phyloP scores from a whole-genome alignment of 2,329 filamentous ascomycete species.

The Neoarthrinium moseri region DNA sequence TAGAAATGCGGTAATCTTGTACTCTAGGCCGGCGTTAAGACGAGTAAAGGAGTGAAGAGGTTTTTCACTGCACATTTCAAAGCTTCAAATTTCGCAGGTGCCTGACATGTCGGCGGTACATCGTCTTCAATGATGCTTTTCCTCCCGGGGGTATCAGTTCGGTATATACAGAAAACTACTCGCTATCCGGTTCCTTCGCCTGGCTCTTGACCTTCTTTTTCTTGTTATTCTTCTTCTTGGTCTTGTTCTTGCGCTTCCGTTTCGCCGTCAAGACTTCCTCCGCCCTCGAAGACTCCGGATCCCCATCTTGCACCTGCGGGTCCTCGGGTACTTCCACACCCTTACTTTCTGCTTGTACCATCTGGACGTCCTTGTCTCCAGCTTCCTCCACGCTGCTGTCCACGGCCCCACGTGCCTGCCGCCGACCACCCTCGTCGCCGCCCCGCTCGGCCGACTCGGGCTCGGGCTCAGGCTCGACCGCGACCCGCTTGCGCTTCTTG shows the following conservation, averaged over 20 bases:
- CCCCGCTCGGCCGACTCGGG: background rate
- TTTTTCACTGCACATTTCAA: background rate
- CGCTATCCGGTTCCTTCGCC: background rate
- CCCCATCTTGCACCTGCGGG: too few species aligned
- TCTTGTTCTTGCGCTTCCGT: slow-evolving; percentile 20
- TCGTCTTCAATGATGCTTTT: too few species aligned
- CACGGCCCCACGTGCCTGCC: background rate
- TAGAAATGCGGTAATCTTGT: background rate
- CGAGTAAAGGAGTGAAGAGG: background rate
- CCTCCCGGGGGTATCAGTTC: background rate
- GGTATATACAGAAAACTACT: background rate
- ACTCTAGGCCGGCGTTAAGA: background rate
- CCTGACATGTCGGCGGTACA: background rate
- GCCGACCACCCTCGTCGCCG: background rate
- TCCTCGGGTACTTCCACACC: too few species aligned
- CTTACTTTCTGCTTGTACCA: slow-evolving; percentile 5
- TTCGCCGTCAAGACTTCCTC: background rate
- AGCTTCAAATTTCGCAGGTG: background rate
- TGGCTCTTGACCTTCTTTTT: slow-evolving; percentile 11
- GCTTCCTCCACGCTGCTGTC: background rate
- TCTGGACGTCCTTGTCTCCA: slow-evolving; percentile 4
- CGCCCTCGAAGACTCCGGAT: background rate
- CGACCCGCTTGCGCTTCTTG: slow-evolving; percentile 20
- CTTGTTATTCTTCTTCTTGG: slow-evolving; percentile 27
- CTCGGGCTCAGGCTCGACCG: background rate